Evolutionary conservation across 2,329 filamentous ascomycete species (phyloP).

Genomic region (Cercospora sp.): DNA sequence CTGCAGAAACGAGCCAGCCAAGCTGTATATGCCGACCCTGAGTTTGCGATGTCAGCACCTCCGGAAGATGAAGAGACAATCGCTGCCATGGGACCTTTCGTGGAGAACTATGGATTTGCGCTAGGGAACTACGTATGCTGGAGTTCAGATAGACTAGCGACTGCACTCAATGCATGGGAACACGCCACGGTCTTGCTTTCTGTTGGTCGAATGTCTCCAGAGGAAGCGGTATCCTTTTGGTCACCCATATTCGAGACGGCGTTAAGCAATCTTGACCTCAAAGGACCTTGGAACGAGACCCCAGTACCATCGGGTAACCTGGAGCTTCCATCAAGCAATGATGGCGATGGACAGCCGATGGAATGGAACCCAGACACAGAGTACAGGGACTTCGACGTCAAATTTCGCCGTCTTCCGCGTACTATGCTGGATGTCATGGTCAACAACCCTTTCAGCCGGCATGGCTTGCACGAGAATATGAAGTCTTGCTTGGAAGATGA

Average conservation of each 20-base stretch:
- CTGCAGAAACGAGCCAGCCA: constrained; percentile 16
- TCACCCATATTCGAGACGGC: constrained; percentile 17
- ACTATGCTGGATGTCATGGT: constrained; percentile 22
- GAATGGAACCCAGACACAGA: constrained; percentile 32
- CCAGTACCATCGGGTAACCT: constrained; percentile 12
- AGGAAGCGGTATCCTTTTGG: constrained; percentile 41
- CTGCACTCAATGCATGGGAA: constrained; percentile 33
- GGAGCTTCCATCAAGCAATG: constrained; percentile 6
- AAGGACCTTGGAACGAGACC: constrained; percentile 15
- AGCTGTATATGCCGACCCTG: constrained; percentile 17
- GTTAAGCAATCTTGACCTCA: constrained; percentile 13
- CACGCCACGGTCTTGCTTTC: constrained; percentile 37
- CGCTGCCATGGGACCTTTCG: constrained; percentile 38
- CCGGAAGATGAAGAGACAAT: constrained; percentile 31
- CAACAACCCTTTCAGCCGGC: neutral
- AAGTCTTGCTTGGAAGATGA: neutral
- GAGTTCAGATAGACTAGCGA: constrained; percentile 12
- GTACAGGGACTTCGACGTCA: constrained; percentile 1
- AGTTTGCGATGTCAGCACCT: constrained; percentile 26
- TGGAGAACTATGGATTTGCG: constrained; percentile 40
- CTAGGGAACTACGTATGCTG: constrained; percentile 31
- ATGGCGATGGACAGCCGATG: constrained; percentile 4
- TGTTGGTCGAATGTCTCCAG: constrained; percentile 30
- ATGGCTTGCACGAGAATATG: neutral
- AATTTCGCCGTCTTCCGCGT: constrained; percentile 23